These are phyloP conservation scores for Otatea glauca DNA, from an alignment of 176 grass and related monocot species.

Conservation along the genomic window DNA sequence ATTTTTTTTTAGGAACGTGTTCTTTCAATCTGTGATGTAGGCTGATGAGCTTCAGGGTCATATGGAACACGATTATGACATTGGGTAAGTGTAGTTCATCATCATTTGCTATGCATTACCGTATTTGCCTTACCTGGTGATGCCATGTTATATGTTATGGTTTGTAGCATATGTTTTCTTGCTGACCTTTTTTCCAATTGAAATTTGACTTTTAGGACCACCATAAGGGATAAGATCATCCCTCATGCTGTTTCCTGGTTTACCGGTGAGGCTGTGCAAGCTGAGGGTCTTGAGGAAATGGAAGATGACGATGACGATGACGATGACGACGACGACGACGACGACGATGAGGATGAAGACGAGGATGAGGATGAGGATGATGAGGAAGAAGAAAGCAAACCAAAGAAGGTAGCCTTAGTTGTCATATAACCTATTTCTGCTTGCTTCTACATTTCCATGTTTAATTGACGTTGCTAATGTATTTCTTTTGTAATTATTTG, in stretches of 20 bases:
- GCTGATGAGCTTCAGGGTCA: slow-evolving; percentile 87
- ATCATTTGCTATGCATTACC: not conserved
- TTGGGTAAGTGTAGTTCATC: slow-evolving; percentile 58
- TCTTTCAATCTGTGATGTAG: slow-evolving; percentile 43
- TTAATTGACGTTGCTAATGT: slow-evolving; percentile 14
- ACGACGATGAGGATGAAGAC: not conserved
- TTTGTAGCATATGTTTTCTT: not conserved
- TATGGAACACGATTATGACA: slow-evolving; percentile 96
- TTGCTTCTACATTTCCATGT: not conserved
- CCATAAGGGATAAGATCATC: slow-evolving; percentile 95
- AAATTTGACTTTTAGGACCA: slow-evolving; percentile 50
- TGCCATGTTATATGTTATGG: not conserved
- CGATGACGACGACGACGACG: too few relatives aligned
- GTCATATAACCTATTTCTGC: not conserved
- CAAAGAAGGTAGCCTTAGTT: slow-evolving; percentile 6
- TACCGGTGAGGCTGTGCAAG: slow-evolving; percentile 73
- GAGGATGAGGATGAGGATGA: slow-evolving; percentile 37
- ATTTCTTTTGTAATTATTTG: slow-evolving; percentile 31
- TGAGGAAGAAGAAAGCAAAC: slow-evolving; percentile 62
- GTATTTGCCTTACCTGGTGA: not conserved
- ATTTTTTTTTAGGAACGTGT: not conserved
- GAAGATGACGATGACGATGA: slow-evolving; percentile 59
- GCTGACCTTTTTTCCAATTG: not conserved
- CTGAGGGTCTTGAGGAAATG: slow-evolving; percentile 63
- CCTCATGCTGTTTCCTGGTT: slow-evolving; percentile 93